These are phyloP conservation scores for Westerdykella ornata DNA, from an alignment of 2,329 filamentous ascomycete genomes.

Conservation along the genomic window DNA sequence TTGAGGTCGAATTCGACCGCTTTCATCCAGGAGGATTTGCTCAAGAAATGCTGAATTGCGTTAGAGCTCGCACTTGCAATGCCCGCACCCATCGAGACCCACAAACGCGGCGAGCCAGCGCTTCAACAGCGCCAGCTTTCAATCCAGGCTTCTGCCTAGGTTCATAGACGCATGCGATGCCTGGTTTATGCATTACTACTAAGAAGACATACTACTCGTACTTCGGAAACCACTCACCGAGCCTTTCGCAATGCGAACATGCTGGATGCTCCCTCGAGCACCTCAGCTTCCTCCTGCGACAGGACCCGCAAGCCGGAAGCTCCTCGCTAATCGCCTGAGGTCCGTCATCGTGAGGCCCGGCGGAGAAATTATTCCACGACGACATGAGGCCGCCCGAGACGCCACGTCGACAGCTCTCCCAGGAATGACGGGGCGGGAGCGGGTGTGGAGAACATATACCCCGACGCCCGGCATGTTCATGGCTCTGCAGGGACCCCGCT, in stretches of 20 bases:
- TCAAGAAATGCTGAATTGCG: constrained; percentile 22
- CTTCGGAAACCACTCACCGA: constrained; percentile 17
- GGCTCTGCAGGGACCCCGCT: constrained; percentile 21
- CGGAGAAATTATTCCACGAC: constrained; percentile 31
- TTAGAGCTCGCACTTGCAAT: constrained; percentile 7
- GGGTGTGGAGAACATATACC: constrained; percentile 21
- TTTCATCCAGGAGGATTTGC: constrained; percentile 24
- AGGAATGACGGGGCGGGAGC: constrained; percentile 14
- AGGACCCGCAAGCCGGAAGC: constrained; percentile 26
- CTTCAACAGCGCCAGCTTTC: constrained; percentile 30
- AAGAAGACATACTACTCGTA: not conserved
- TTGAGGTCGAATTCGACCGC: constrained; percentile 18
- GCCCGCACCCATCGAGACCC: constrained; percentile 3
- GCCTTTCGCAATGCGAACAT: constrained; percentile 29
- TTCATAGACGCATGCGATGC: constrained; percentile 25
- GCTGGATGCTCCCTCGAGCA: constrained; percentile 28
- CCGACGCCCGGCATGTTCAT: constrained; percentile 8
- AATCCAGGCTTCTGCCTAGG: constrained; percentile 32
- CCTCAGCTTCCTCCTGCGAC: constrained; percentile 29
- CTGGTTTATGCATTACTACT: constrained; percentile 14
- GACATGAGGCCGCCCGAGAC: constrained; percentile 19
- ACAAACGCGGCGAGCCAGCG: constrained; percentile 30
- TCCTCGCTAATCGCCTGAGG: constrained; percentile 21
- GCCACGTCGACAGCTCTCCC: constrained; percentile 1
- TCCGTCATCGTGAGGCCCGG: constrained; percentile 20